phyloP scores from a whole-genome alignment of 2,329 filamentous ascomycete genomes.

The Paecilomyces sp. region DNA sequence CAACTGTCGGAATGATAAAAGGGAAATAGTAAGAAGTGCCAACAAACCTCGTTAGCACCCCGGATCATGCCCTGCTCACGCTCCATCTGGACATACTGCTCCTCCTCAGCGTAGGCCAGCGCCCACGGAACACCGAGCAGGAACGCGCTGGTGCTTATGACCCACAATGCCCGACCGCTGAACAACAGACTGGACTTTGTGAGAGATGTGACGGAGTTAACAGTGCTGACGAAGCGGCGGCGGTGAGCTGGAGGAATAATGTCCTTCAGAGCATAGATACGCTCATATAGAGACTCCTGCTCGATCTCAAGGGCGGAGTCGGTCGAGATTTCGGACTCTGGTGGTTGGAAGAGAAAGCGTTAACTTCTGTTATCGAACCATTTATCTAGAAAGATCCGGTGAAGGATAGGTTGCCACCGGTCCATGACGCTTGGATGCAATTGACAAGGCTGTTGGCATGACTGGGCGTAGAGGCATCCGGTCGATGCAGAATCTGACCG shows the following conservation, averaged over 20 bases:
- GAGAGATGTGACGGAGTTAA: constrained; percentile 38
- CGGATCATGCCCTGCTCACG: constrained; percentile 94
- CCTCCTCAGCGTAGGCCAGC: constrained; percentile 88
- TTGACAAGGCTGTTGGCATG: neutral
- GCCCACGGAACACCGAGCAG: constrained; percentile 90
- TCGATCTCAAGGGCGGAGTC: constrained; percentile 60
- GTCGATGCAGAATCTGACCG: neutral
- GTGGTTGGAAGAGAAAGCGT: neutral
- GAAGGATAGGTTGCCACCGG: neutral
- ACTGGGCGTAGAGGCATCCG: neutral
- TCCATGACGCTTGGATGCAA: neutral
- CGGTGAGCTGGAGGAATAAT: constrained; percentile 68
- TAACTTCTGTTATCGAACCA: neutral
- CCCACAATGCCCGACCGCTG: constrained; percentile 82
- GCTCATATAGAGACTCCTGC: constrained; percentile 57
- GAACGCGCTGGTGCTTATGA: constrained; percentile 81
- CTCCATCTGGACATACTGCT: constrained; percentile 96
- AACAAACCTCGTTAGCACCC: constrained; percentile 68
- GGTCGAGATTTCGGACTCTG: constrained; percentile 78
- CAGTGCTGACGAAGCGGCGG: constrained; percentile 57
- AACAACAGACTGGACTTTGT: constrained; percentile 48
- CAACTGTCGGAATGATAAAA: neutral
- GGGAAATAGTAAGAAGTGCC: neutral
- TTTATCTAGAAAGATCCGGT: neutral
- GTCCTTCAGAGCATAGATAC: constrained; percentile 65